These are phyloP conservation scores for Globisporangium sylvaticum DNA, from an alignment of 352 stramenopile species.

Conservation along the genomic window DNA sequence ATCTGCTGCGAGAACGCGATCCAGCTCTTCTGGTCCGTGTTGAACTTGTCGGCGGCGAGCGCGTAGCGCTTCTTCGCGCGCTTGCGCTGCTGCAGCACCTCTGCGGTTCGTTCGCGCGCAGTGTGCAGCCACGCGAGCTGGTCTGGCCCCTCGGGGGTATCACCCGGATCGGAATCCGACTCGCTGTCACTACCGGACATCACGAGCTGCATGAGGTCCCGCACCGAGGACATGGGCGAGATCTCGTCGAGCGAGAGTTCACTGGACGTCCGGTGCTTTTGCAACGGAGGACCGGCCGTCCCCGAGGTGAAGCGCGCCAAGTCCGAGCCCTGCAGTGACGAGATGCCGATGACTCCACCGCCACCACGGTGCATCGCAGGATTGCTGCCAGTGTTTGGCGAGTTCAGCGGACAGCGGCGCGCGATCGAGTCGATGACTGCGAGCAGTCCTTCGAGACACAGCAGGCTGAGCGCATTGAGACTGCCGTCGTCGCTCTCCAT, in stretches of 20 bases:
- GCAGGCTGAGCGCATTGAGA: conserved; percentile 63
- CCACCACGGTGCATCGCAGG: conserved; percentile 13
- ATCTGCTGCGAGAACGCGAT: conserved; percentile 88
- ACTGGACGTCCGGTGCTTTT: conserved; percentile 16
- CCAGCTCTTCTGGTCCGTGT: conserved; percentile 92
- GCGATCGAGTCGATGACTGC: conserved; percentile 94
- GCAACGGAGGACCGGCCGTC: conserved; percentile 13
- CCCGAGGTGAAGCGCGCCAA: conserved; percentile 59
- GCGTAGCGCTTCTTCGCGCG: conserved; percentile 89
- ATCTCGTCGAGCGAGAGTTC: conserved; percentile 74
- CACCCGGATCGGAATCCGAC: conserved; percentile 55
- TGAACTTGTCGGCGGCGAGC: conserved; percentile 93
- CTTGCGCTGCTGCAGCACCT: conserved; percentile 89
- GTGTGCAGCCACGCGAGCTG: conserved; percentile 80
- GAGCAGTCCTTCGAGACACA: conserved; percentile 85
- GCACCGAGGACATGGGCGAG: conserved; percentile 79
- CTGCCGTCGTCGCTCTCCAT: conserved; percentile 59
- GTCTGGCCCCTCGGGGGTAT: conserved; percentile 25
- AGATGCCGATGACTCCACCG: conserved; percentile 22
- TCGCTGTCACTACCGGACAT: conserved; percentile 80
- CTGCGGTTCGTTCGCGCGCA: conserved; percentile 78
- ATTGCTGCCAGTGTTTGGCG: conserved; percentile 7
- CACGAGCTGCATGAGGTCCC: conserved; percentile 79
- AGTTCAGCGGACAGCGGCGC: conserved; percentile 70
- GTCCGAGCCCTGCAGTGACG: conserved; percentile 60